Evolutionary conservation across 2,329 filamentous ascomycete species (phyloP), one percentile per base, ranked within the genome.

Genomic region (Tolypocladium sp.): DNA sequence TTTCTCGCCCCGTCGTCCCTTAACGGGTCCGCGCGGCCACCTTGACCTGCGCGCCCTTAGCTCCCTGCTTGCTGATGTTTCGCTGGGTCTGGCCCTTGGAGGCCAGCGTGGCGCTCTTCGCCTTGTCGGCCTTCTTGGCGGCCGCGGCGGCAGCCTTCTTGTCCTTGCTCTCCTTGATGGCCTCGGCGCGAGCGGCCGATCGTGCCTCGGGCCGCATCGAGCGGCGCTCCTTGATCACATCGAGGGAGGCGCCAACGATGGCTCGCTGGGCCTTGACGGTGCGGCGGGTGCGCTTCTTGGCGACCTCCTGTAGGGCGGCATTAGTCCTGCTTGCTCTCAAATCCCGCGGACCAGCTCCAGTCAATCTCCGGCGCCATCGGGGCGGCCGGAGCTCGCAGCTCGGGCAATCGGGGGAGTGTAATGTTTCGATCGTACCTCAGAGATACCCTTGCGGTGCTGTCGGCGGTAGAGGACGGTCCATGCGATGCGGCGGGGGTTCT

Each of bases 381-480:
- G 49, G 30, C 17, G 13, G 49, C 49, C 27, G 55, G 46, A 54
- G 27, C 46, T 52, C 25, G 37, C 53, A 4, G 8, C 35, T 40
- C 22, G 35, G 15, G 53, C 10, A 41, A 27, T 30, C 35, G 27
- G 40, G 55, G 35, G 60, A 22, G 37, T 46, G 12, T 30, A 35
- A 33, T 52, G 55, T 49, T 44, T 57, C 60, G 46, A 65, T 65
- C 89, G 83, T 89, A 97, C 94, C 92, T 99, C 94, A 86, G 93
- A 96, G 83, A 97, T 95, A 89, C 94, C 94, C 92, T 99, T 99
- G 86, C 92, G 94, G 89, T 97, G 93, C 84, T 96, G 91, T 82
- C 93, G 90, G 80, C 94, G 89, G 91, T 91, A 99, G 67, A 99
- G 90, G 73, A 92, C 88, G 70, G 94, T 99, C 94, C 94, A 99